Base-by-base conservation (phyloP, 2,329 filamentous ascomycete species). In the Pseudogymnoascus sp. region DNA sequence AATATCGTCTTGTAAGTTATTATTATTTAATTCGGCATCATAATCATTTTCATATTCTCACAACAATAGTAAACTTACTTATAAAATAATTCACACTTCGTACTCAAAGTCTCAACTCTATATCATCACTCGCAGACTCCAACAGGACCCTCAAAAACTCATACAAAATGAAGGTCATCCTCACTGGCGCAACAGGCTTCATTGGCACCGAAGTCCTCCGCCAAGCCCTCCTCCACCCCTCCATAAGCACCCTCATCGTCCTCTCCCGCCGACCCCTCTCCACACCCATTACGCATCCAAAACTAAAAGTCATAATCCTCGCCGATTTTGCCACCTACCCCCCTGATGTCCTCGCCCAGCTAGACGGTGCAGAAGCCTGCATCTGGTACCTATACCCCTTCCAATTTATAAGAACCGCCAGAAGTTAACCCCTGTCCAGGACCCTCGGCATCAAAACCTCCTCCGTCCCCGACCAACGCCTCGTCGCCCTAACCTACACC, bases 111-210 rank as follows among this genome's bases (percentile, higher is more conserved):
- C 21, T 21, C 21, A 21, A 4, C 4, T 21, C 21, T 4, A 52
- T 31, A 15, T 15, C 9, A 4, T 15, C 13, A 52, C 8, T 52
- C 25, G 4, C 25, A 52, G 9, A 31, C 12, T 5, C 4, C 13
- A 5, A 9, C 13, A 31, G 25, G 21, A 21, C 21, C 21, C 2
- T 21, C 21, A 21, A 21, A 21, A n/a, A 52, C 42, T 25, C 13
- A 29, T 10, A 48, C 25, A 31, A 52, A 31, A 85, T 86, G 82
- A 84, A 85, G 69, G 75, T 86, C 67, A 79, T 87, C 64, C 73
- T 87, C 37, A 78, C 81, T 6, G 83, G 83, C 60, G 76, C 76
- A 27, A 86, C 82, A 18, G 83, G 84, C 67, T 78, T 79, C 67
- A 77, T 84, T 61, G 84, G 83, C 62, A 68, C 73, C 27, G 79